Evolutionary conservation across 2,329 filamentous ascomycete species (phyloP), one percentile per base, ranked within the genome.

Genomic region (Alternaria arbusti): DNA sequence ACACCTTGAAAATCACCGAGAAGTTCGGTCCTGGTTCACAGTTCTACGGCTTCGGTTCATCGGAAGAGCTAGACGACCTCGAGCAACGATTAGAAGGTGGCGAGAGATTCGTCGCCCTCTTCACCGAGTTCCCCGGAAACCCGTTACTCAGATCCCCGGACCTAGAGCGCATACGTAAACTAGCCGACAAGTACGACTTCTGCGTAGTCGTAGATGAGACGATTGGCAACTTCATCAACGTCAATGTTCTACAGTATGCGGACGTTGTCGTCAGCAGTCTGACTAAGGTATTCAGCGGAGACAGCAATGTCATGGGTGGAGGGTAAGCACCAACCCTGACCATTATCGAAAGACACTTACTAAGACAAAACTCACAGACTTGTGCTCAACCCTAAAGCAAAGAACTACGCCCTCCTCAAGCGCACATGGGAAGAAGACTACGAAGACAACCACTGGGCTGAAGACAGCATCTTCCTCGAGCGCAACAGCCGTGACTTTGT

Each of bases 281-380:
- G 63, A 98, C 96, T 52, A 99, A 99, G 80, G 91, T 98, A 57
- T 99, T 99, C 82, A 97, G 93, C 59, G 96, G 96, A 54, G 96
- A 97, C 80, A 96, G 93, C 79, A 98, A 99, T 79, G 96, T 99
- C 70, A 98, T 98, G 95, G 96, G 94, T 62, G 96, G 96, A 59
- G 91, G 90, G 83, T 83, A 67, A 60, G 71, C 66, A 15, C 13
- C 25, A 20, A 11, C 28, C 9, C 30, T 50, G 11, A 5, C 30
- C 30, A 23, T 1, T 15, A 8, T 2, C 12, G 15, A 22, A 49
- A 40, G n/a, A 40, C 23, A 12, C n/a, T 12, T 43, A 55, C 67
- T 73, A 10, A 74, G 58, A 40, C 9, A 17, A 11, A 9, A 5
- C 23, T 23, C 4, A 9, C 61, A 84, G 87, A 68, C 83, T 85